Evolutionary conservation across 2,329 filamentous ascomycete genomes (phyloP), one percentile per base, ranked within the genome.

Genomic region (Hortaea sp.): DNA sequence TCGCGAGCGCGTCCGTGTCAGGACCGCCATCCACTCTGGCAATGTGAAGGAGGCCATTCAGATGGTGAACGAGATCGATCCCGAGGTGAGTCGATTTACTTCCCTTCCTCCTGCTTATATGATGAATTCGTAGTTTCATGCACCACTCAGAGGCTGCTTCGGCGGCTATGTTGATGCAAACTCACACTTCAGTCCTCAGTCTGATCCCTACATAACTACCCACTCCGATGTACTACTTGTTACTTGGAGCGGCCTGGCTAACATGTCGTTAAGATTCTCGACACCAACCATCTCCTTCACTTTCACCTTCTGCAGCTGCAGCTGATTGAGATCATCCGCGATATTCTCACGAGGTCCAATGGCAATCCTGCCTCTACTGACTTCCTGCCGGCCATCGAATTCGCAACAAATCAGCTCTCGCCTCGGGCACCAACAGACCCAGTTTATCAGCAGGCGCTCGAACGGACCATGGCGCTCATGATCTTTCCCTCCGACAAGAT

Each of bases 121-220:
- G 92, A 98, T 98, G 95, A 95, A 75, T 86, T 75, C 77, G 44
- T 43, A 76, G 76, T 89, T 81, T 94, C 90, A 98, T 98, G 92
- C 92, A 98, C 92, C 92, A 98, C 92, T 88, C 92, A 88, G 92
- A 97, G 79, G 77, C 80, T 81, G 43, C 53, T 78, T 74, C 75
- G 79, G 81, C 82, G 55, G 79, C 80, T 81, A 56, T 79, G 70
- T 79, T 92, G 92, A 94, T 94, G 90, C 97, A 77, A 80, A 81
- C 82, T 74, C 73, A 79, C 77, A 79, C 82, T 85, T 85, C 82
- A 86, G 80, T 85, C 80, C 78, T 85, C 79, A 85, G 79, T 82
- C 88, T 92, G 87, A 94, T 74, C 76, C 35, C 27, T 29, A 13
- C 32, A 9, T 4, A 20, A 20, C 20, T 20, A 20, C 20, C 20